A percentile compares a stretch with the other conserved stretches of the same genome.
Evolutionary conservation across 2,329 filamentous ascomycete species (phyloP).

Genomic region (Clarireedia sp.): DNA sequence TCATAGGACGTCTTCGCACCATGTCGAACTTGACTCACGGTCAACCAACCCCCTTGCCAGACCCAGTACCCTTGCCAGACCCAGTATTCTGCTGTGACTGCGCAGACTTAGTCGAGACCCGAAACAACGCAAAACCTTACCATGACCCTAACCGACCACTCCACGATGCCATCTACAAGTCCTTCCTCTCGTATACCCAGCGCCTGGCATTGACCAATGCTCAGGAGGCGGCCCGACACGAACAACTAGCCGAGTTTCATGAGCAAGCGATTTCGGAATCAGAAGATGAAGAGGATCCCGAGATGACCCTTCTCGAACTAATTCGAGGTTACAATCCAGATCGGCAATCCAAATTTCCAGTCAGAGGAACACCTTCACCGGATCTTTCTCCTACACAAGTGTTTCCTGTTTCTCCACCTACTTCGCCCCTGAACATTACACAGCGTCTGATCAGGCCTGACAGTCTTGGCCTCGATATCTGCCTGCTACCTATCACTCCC

Average conservation of each 20-base stretch:
- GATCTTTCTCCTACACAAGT: background rate
- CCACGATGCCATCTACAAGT: conserved; percentile 7
- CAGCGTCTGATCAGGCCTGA: background rate
- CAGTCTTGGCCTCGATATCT: background rate
- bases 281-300: background rate
- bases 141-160: conserved; percentile 7
- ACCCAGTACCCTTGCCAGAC: background rate
- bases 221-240: background rate
- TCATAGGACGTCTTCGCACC: too few relatives aligned
- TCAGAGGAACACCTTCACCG: background rate
- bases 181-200: conserved; percentile 4
- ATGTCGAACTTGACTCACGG: background rate
- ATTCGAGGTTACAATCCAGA: conserved; percentile 4
- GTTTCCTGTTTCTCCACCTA: background rate
- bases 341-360: background rate
- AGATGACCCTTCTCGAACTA: background rate
- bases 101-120: background rate
- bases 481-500: background rate
- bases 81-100: conserved; percentile 7
- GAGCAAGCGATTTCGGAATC: background rate
- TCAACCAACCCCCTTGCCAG: background rate
- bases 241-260: background rate
- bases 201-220: background rate
- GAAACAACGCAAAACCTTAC: conserved; percentile 4
- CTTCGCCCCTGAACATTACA: background rate